Conservation (phyloP, 2,329 filamentous ascomycete genomes). For the Xylariaceae sp. region DNA sequence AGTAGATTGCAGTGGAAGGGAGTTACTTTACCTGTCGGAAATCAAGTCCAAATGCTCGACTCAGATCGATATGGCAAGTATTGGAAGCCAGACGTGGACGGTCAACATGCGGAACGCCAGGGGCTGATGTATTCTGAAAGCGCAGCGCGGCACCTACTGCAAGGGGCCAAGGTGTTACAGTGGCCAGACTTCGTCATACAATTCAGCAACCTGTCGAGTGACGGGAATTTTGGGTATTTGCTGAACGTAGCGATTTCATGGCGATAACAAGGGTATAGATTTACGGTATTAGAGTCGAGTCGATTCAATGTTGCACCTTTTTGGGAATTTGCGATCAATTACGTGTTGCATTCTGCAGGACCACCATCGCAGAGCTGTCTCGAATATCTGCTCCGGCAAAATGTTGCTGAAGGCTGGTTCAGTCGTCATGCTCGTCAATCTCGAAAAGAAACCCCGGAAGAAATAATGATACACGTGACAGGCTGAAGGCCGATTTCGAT, state of each 20-base stretch:
- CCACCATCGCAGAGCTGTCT: slow-evolving; percentile 33
- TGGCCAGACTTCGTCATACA: slow-evolving; percentile 19
- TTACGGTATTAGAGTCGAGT: slow-evolving; percentile 34
- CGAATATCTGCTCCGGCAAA: slow-evolving; percentile 32
- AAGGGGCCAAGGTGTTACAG: slow-evolving; percentile 19
- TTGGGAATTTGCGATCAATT: slow-evolving; percentile 37
- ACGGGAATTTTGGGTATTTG: slow-evolving; percentile 8
- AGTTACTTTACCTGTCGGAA: slow-evolving; percentile 19
- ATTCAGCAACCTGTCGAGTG: slow-evolving; percentile 13
- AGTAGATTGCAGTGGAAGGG: slow-evolving; percentile 7
- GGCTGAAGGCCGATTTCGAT: slow-evolving; percentile 30
- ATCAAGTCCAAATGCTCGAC: slow-evolving; percentile 6
- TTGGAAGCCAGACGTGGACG: slow-evolving; percentile 1
- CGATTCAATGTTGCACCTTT: slow-evolving; percentile 35
- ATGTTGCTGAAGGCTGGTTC: slow-evolving; percentile 31
- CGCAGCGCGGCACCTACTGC: slow-evolving; percentile 14
- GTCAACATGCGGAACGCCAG: slow-evolving; percentile 1
- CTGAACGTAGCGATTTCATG: slow-evolving; percentile 26
- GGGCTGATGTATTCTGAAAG: slow-evolving; percentile 11
- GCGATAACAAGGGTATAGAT: slow-evolving; percentile 27
- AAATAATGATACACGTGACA: slow-evolving; percentile 37
- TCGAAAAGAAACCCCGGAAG: slow-evolving; percentile 32
- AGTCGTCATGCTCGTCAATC: slow-evolving; percentile 35
- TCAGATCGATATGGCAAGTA: neutral
- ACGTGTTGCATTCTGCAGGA: slow-evolving; percentile 35